These are phyloP conservation scores for Ambispora gerdemannii DNA, from an alignment of 192 early-diverging fungal species.

Conservation along the genomic window DNA sequence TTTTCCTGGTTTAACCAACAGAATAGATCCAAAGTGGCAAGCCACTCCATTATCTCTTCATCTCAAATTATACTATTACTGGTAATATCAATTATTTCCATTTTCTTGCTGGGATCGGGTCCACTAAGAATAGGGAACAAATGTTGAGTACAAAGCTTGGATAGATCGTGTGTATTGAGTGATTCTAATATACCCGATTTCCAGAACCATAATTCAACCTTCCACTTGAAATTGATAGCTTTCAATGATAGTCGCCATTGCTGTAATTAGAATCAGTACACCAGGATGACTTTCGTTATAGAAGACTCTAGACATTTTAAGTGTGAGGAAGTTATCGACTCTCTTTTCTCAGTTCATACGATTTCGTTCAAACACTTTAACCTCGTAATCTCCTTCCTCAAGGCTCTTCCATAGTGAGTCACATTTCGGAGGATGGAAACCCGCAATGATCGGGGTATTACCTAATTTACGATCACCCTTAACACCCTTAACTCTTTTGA, in stretches of 20 bases:
- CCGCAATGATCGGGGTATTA: neutral
- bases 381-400: neutral
- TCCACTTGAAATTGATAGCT: neutral
- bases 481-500: conserved; percentile 1
- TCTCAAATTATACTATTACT: neutral
- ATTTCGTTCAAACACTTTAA: conserved; percentile 1
- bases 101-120: neutral
- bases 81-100: neutral
- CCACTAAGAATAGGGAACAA: no score
- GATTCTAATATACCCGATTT: neutral
- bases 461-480: neutral
- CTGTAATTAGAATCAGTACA: conserved; percentile 1
- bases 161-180: no score
- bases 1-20: neutral
- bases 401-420: conserved; percentile 13
- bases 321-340: neutral
- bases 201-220: conserved; percentile 17
- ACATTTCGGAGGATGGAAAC: neutral
- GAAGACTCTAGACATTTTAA: no score
- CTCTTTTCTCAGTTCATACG: no score
- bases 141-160: no score
- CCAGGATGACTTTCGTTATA: conserved; percentile 6
- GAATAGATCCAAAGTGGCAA: conserved; percentile 7
- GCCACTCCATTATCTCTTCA: conserved; percentile 14
- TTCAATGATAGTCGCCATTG: conserved; percentile 1